A percentile compares a stretch with the other conserved stretches of the same genome.
Evolutionary conservation across 139 green algal genomes (phyloP).

Genomic region (Edaphochlamys debaryana): DNA sequence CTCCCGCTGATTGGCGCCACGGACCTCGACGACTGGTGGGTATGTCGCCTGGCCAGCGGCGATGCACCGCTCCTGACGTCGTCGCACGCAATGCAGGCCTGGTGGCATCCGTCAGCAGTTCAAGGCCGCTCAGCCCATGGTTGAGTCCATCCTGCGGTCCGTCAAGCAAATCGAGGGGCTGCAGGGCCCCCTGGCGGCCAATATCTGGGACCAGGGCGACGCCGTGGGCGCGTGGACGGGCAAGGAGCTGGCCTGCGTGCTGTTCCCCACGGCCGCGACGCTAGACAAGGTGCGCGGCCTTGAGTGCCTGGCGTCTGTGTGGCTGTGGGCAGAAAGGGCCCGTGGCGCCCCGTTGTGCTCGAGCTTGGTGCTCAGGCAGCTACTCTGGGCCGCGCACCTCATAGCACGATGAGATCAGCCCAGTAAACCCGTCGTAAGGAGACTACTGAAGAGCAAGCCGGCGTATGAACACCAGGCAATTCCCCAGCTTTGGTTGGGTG

Average conservation of each 20-base stretch:
- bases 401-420: too few species aligned
- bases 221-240: conserved; percentile 80
- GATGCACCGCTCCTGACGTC: neutral
- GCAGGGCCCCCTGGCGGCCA: conserved; percentile 60
- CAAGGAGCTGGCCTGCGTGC: conserved; percentile 68
- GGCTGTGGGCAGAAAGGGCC: too few species aligned
- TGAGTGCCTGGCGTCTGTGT: too few species aligned
- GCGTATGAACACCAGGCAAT: too few species aligned
- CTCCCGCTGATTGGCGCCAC: conserved; percentile 92
- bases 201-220: conserved; percentile 85
- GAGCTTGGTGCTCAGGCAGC: too few species aligned
- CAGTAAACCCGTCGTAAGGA: too few species aligned
- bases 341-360: too few species aligned
- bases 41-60: neutral
- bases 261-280: conserved; percentile 83
- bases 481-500: too few species aligned
- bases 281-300: conserved; percentile 53
- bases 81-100: conserved; percentile 56
- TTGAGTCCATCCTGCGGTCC: conserved; percentile 77
- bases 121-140: conserved; percentile 78
- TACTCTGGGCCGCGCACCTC: too few species aligned
- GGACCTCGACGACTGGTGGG: conserved; percentile 91
- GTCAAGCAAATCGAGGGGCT: conserved; percentile 66
- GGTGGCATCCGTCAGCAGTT: conserved; percentile 91
- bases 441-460: too few species aligned